phyloP scores from a whole-genome alignment of 2,329 filamentous ascomycete genomes.

The Hymenoscyphus infarciens region DNA sequence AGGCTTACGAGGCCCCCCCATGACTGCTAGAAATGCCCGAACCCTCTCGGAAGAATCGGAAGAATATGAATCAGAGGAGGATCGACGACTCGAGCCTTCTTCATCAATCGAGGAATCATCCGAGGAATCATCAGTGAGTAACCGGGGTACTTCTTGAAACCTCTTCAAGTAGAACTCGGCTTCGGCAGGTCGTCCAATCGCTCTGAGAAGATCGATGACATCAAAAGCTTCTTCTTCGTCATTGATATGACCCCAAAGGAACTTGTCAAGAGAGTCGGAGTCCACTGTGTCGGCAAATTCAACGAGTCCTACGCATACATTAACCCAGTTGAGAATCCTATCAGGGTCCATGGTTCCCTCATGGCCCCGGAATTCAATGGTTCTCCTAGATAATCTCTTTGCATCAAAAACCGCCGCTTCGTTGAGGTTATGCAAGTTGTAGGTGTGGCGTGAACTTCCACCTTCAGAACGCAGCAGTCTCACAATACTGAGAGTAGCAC shows the following conservation, averaged over 20 bases:
- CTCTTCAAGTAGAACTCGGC: neutral
- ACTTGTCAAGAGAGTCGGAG: neutral
- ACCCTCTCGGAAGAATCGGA: no score
- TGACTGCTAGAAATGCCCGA: no score
- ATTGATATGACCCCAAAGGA: neutral
- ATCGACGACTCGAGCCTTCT: no score
- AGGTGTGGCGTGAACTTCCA: neutral
- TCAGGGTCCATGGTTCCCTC: neutral
- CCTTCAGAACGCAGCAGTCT: neutral
- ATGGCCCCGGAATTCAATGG: neutral
- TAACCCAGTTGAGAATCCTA: neutral
- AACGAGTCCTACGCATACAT: conserved; percentile 3
- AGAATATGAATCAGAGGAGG: no score
- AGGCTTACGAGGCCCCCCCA: no score
- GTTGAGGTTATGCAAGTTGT: neutral
- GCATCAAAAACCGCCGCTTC: neutral
- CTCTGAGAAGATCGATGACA: neutral
- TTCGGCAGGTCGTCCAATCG: neutral
- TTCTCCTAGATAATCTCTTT: neutral
- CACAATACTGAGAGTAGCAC: neutral
- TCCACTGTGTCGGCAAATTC: conserved; percentile 3
- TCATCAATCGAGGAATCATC: neutral
- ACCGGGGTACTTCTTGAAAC: neutral
- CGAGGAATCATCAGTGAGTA: neutral
- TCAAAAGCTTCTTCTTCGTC: neutral